Evolutionary conservation across 208 protist species (phyloP), one percentile per base, ranked within the genome.

Genomic region (Trypanosoma theileri): DNA sequence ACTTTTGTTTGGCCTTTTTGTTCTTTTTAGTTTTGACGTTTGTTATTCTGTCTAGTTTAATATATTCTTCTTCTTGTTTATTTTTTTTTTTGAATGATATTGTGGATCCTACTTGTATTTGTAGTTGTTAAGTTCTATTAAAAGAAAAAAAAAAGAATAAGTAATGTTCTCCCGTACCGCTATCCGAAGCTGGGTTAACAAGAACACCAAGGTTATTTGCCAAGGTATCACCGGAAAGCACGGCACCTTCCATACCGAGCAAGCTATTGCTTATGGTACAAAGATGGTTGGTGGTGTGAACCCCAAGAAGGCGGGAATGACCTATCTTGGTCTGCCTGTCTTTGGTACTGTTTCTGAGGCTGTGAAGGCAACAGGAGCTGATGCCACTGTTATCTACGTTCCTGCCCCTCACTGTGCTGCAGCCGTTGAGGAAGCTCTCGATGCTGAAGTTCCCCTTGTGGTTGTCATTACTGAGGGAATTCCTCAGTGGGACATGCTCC

Each of bases 401-500:
- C 98, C 98, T 59, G 97, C 98, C 13, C 87, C 98, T 26, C 75
- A 74, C 64, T 98, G 98, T 45, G 98, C 97, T 14, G 85, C 79
- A 4, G 97, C 98, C 54, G 98, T 99, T 42, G 80, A 98, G 60
- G 98, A 99, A 73, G 97, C 97, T 40, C 92, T 99, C 54, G 92
- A 98, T 51, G 98, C 96, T 28, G 98, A 99, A 71, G 85, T 99
- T 56, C 91, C 88, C 16, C 90, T 99, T 40, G 86, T 98, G 41
- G 98, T 99, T 22, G 95, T 97, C 67, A 99, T 99, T 79, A 99
- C 98, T 40, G 98, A 99, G 84, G 98, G 98, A 71, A 99, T 99
- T 80, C 98, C 98, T 42, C 98, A 99, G 82, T 97, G 98, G 83
- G 98, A 99, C 76, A 98, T 98, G 96, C 92, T 98, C 42, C 89